Conservation (phyloP, 495 filamentous ascomycete genomes). For the Penicillium tannophilum region DNA sequence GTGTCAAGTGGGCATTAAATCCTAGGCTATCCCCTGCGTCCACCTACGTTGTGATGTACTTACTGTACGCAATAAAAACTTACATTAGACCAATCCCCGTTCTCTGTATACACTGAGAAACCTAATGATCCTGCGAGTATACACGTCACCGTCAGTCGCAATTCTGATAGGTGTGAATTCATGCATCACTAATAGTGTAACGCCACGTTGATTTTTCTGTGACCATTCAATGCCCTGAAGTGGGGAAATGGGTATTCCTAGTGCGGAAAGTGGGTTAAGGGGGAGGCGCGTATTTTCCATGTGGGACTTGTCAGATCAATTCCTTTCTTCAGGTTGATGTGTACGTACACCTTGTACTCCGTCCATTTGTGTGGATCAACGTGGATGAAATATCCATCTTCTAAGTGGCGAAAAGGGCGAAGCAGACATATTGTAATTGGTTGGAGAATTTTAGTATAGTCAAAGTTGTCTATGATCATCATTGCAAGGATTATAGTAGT, state of each 20-base stretch:
- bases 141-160: background rate
- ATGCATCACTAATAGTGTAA: background rate
- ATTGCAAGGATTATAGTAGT: background rate
- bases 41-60: too few relatives aligned
- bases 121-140: too few relatives aligned
- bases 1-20: too few relatives aligned
- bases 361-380: background rate
- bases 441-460: background rate
- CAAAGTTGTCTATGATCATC: background rate
- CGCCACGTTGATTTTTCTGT: background rate
- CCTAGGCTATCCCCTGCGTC: too few relatives aligned
- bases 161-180: background rate
- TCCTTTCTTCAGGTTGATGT: background rate
- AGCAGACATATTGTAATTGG: background rate
- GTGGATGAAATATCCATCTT: background rate
- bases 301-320: background rate
- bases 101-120: background rate
- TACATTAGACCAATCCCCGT: background rate
- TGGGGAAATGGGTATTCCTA: background rate
- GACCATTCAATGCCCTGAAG: background rate
- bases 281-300: background rate
- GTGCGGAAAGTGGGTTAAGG: background rate
- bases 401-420: background rate
- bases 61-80: background rate
- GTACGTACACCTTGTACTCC: background rate